Evolutionary conservation across 169 alveolate species (phyloP).

Genomic region (Plasmodium vinckei): DNA sequence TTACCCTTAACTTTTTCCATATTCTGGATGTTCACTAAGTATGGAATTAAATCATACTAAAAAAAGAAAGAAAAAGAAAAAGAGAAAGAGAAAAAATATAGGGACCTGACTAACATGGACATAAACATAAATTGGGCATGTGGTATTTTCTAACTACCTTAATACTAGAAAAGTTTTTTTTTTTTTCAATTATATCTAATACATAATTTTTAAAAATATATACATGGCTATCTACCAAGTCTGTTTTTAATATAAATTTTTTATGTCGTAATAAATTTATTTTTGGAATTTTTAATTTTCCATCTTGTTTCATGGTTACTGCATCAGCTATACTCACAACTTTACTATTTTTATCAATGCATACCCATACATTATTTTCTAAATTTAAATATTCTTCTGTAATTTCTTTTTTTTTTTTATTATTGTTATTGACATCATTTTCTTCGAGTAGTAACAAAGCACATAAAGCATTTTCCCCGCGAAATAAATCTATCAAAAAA

Average conservation of each 20-base stretch:
- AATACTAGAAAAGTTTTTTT: constrained; percentile 33
- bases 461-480: constrained; percentile 70
- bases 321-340: constrained; percentile 66
- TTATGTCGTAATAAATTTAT: constrained; percentile 32
- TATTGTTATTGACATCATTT: not conserved
- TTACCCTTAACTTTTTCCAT: constrained; percentile 41
- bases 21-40: constrained; percentile 55
- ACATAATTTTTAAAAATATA: constrained; percentile 64
- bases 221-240: constrained; percentile 57
- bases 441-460: constrained; percentile 46
- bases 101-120: not conserved
- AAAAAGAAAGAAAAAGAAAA: constrained; percentile 7
- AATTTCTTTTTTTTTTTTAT: constrained; percentile 32
- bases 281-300: constrained; percentile 54
- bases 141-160: constrained; percentile 6
- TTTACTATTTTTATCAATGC: constrained; percentile 63
- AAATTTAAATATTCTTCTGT: constrained; percentile 48
- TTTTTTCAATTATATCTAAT: constrained; percentile 41
- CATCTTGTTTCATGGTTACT: constrained; percentile 59
- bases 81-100: not conserved
- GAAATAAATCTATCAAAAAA: constrained; percentile 15
- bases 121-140: not conserved
- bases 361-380: constrained; percentile 69
- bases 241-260: constrained; percentile 56
- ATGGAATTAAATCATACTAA: constrained; percentile 66